Conservation (phyloP, 75 land plant species). For the Pinus albicaulis region DNA sequence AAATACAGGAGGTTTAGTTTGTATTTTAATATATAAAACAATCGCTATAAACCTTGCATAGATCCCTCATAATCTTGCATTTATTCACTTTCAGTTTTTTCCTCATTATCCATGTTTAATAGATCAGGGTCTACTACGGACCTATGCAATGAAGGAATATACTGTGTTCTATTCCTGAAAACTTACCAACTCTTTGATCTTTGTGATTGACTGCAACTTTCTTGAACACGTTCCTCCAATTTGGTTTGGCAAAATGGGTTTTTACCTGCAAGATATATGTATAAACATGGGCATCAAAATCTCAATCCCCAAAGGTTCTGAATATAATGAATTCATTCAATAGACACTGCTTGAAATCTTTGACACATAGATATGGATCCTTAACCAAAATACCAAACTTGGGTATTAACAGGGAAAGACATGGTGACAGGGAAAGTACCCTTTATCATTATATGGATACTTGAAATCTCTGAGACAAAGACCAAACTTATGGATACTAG, state of each 20-base stretch:
- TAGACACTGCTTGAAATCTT: no score
- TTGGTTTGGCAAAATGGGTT: constrained; percentile 68
- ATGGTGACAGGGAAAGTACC: no score
- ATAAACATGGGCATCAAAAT: neutral
- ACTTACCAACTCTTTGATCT: constrained; percentile 29
- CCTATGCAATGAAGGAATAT: neutral
- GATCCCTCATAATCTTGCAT: neutral
- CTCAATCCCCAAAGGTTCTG: neutral
- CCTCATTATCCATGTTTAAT: no score
- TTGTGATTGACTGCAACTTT: constrained; percentile 25
- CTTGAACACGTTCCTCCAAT: constrained; percentile 38
- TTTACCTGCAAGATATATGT: constrained; percentile 37
- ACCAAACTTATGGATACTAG: no score
- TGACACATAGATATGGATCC: neutral
- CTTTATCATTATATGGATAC: neutral
- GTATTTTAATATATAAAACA: neutral
- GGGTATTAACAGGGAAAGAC: no score
- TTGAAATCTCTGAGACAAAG: no score
- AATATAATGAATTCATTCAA: neutral
- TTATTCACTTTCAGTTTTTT: neutral
- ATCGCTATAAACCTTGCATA: neutral
- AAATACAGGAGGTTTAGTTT: neutral
- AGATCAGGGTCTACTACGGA: no score
- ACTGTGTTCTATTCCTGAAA: neutral
- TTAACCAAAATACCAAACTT: neutral